Evolutionary conservation across 176 grass and related monocot genomes (phyloP), one percentile per base, ranked within the genome.

Genomic region (Olyra latifolia): DNA sequence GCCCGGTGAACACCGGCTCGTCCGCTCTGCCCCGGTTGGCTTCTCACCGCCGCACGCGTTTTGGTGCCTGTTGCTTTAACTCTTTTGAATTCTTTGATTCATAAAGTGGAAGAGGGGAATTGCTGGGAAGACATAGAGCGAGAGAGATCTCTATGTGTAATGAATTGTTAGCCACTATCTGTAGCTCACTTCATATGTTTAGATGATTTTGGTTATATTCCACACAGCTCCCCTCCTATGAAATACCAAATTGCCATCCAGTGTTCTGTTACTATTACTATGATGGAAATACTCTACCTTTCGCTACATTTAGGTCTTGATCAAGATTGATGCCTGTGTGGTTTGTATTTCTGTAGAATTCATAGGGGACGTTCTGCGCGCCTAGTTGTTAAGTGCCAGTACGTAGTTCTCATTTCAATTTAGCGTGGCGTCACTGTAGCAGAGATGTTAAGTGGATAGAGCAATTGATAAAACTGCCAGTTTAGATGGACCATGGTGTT

Each of bases 1-100:
- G 6, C 79, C 66, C 53, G 79, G 79, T 81, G 79, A 81, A 81
- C 66, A 48, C 78, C 76, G 40, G 24, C 56, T 59, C 43, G 9
- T 16, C 67, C 12, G 9, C 67, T 48, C 67, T 25, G 23, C 42
- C 10, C 28, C 67, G 43, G 28, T 17, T 47, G 27, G 42, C 43
- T 17, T 48, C 42, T 28, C 67, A 29, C 42, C 62, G 22, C 22
- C 22, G 47, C 46, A 14, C 25, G 3, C 15, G 23, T 46, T 46
- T 7, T 12, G 13, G 3, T 40, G 63, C 63, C 35, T 8, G 42
- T 17, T 15, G 76, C 13, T 29, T 57, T 52, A 2, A n/a, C 61
- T 27, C 30, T 79, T 42, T 57, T 39, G 9, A 42, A 24, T 50
- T 20, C 13, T 17, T 17, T 66, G 47, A 56, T 74, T 58, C 59